Evolutionary conservation across 2,329 filamentous ascomycete species (phyloP).

Genomic region (Colletotrichum liriopes): DNA sequence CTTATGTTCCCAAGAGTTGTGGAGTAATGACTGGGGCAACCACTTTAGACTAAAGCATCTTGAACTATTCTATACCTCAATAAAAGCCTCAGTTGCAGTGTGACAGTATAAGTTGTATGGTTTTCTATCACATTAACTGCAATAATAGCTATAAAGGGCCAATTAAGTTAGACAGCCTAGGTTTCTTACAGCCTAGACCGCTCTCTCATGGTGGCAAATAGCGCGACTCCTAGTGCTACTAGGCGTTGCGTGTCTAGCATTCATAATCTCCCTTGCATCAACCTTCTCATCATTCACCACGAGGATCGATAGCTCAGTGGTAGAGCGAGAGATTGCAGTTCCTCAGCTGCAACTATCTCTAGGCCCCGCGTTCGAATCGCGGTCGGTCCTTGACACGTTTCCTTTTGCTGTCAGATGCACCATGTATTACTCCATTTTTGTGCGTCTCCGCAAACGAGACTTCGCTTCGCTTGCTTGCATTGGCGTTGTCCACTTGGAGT

Average conservation of each 20-base stretch:
- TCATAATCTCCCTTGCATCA: background rate
- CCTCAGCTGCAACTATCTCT: slow-evolving; percentile 10
- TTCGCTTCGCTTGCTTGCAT: background rate
- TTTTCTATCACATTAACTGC: background rate
- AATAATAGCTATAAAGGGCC: background rate
- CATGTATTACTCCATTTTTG: background rate
- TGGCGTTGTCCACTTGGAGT: slow-evolving; percentile 5
- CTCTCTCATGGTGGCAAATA: background rate
- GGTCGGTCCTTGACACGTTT: slow-evolving; percentile 12
- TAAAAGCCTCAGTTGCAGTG: background rate
- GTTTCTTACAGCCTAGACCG: background rate
- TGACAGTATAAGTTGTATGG: background rate
- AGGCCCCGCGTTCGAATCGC: slow-evolving; percentile 38
- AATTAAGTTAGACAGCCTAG: background rate
- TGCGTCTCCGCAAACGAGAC: slow-evolving; percentile 15
- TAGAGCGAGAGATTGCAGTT: slow-evolving; percentile 41
- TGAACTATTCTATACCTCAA: background rate
- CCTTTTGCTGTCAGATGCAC: background rate
- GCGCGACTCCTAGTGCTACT: background rate
- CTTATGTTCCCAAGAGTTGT: background rate
- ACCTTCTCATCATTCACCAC: fast-evolving
- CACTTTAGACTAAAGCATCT: background rate
- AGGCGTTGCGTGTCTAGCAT: background rate
- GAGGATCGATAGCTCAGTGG: slow-evolving; percentile 40
- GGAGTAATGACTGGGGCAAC: background rate